Conservation (phyloP, 2,329 filamentous ascomycete species). For the Lasiodiplodia sp. region DNA sequence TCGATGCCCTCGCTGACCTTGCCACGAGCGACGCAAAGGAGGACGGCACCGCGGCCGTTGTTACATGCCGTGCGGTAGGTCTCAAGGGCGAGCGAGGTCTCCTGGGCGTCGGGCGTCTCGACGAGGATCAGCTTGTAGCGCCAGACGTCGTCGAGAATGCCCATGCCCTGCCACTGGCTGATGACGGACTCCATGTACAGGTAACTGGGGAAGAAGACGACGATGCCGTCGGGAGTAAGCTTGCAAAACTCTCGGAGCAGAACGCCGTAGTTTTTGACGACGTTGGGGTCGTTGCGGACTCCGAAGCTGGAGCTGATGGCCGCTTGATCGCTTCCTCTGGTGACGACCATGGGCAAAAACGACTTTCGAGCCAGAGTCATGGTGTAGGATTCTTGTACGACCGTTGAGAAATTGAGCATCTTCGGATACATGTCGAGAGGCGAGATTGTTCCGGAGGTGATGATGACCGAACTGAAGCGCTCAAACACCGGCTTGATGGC, state of each 20-base stretch:
- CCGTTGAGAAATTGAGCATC: conserved; percentile 92
- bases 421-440: conserved; percentile 99
- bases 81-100: conserved; percentile 93
- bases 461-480: conserved; percentile 96
- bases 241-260: conserved; percentile 94
- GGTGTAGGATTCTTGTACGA: conserved; percentile 94
- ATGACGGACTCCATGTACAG: conserved; percentile 99
- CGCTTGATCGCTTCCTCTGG: conserved; percentile 90
- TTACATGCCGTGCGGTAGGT: conserved; percentile 97
- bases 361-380: conserved; percentile 95
- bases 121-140: conserved; percentile 98
- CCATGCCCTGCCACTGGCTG: conserved; percentile 99
- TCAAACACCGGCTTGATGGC: conserved; percentile 98
- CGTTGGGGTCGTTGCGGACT: conserved; percentile 91
- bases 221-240: conserved; percentile 93
- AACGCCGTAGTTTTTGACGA: conserved; percentile 96
- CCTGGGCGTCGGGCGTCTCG: conserved; percentile 95
- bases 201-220: conserved; percentile 99
- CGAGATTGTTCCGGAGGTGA: conserved; percentile 96
- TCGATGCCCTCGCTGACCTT: conserved; percentile 99
- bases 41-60: conserved; percentile 90
- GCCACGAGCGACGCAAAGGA: conserved; percentile 93
- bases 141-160: conserved; percentile 96
- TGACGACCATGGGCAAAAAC: conserved; percentile 98
- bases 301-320: conserved; percentile 93